Percentiles rank a stretch among this genome's conserved stretches.
phyloP scores from a whole-genome alignment of 108 stramenopile species.

The Nitzschia putrida region DNA sequence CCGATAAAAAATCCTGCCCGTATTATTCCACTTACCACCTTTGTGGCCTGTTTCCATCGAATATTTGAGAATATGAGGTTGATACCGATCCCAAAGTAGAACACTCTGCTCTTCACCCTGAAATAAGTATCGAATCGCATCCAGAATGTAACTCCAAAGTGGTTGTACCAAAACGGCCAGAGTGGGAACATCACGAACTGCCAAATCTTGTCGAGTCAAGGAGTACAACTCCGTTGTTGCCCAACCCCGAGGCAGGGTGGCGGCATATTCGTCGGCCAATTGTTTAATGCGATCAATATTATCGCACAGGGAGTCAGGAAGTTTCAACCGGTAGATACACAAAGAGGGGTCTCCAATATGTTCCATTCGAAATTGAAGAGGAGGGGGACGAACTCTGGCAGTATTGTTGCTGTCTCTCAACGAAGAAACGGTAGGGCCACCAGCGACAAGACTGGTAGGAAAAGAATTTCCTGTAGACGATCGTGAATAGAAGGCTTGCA shows the following conservation, averaged over 20 bases:
- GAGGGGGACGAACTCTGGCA: background rate
- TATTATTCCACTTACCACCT: constrained; percentile 40
- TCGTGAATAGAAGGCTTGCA: too few species aligned
- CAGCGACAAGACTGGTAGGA: background rate
- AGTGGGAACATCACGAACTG: constrained; percentile 63
- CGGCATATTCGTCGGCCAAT: constrained; percentile 52
- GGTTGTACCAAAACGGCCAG: constrained; percentile 48
- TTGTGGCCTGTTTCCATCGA: constrained; percentile 57
- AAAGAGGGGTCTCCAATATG: constrained; percentile 61
- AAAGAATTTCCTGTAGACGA: background rate
- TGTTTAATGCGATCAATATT: constrained; percentile 58
- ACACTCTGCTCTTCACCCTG: constrained; percentile 21
- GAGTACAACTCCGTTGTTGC: constrained; percentile 62
- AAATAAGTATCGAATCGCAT: constrained; percentile 45
- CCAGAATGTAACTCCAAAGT: constrained; percentile 50
- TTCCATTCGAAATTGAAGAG: constrained; percentile 5
- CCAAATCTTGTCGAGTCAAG: constrained; percentile 78
- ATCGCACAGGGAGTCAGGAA: constrained; percentile 50
- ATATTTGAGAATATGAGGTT: constrained; percentile 82
- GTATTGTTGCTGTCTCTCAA: too few species aligned
- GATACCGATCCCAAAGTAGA: constrained; percentile 60
- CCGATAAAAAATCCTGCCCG: too few species aligned
- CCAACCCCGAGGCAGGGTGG: constrained; percentile 54
- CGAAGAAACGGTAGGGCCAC: too few species aligned
- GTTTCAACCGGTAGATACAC: constrained; percentile 50